A percentile compares a stretch with the other conserved stretches of the same genome.
Evolutionary conservation across 768 basidiomycete species (phyloP).

Genomic region (Dictyophora rubrovolvata): DNA sequence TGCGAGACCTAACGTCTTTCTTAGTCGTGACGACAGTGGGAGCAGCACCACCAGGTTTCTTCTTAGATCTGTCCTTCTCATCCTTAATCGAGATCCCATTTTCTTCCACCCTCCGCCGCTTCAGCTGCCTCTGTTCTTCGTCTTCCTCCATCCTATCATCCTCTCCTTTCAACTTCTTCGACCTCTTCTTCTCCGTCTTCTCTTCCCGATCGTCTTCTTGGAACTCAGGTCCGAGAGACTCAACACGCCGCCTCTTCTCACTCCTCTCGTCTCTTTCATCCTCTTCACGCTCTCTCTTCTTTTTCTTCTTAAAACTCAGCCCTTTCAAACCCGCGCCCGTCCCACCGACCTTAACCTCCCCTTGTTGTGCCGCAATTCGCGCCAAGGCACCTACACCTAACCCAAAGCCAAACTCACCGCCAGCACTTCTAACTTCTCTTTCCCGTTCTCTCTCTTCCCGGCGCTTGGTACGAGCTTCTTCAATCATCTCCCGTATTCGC

Average conservation of each 20-base stretch:
- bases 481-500: constrained; percentile 42
- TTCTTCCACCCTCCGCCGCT: not conserved
- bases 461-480: constrained; percentile 40
- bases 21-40: not conserved
- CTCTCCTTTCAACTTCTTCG: not conserved
- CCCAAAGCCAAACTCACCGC: not conserved
- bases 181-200: not conserved
- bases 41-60: not conserved
- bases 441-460: constrained; percentile 15
- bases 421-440: not conserved
- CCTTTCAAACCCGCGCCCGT: constrained; percentile 16
- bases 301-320: constrained; percentile 9
- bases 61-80: not conserved
- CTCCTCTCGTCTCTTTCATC: not conserved
- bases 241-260: constrained; percentile 14
- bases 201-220: not conserved
- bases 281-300: constrained; percentile 28
- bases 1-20: not conserved
- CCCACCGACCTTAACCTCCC: constrained; percentile 13
- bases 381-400: not conserved
- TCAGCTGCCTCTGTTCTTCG: not conserved
- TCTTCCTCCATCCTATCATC: not conserved
- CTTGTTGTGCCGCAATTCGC: not conserved
- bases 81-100: not conserved
- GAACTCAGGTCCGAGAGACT: not conserved